Evolutionary conservation across 2,329 filamentous ascomycete genomes (phyloP).

Genomic region (Colletotrichum nymphaeae): DNA sequence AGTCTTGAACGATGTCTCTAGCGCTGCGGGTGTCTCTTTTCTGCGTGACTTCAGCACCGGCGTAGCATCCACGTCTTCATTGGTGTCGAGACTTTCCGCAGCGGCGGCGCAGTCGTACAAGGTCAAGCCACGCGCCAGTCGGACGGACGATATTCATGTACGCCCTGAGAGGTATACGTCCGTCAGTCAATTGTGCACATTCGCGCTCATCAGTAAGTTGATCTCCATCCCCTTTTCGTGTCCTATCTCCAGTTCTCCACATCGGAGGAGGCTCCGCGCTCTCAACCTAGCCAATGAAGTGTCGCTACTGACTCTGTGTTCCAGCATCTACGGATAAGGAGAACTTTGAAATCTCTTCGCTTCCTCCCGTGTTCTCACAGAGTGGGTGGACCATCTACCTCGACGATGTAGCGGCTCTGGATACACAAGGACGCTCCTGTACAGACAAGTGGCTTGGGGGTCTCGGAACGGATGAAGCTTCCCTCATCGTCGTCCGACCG

Average conservation of each 20-base stretch:
- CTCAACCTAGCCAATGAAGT: constrained; percentile 20
- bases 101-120: constrained; percentile 71
- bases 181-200: constrained; percentile 69
- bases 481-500: constrained; percentile 37
- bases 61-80: constrained; percentile 60
- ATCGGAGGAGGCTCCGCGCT: background rate
- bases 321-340: constrained; percentile 68
- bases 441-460: constrained; percentile 50
- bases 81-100: constrained; percentile 68
- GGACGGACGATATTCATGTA: constrained; percentile 72
- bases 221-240: background rate
- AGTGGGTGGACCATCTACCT: constrained; percentile 79
- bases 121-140: constrained; percentile 59
- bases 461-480: constrained; percentile 32
- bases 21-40: constrained; percentile 60
- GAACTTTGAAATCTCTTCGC: constrained; percentile 72
- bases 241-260: background rate
- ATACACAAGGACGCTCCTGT: constrained; percentile 62
- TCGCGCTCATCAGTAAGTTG: constrained; percentile 71
- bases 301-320: background rate
- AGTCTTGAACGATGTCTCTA: constrained; percentile 69
- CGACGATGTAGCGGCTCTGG: constrained; percentile 69
- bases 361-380: constrained; percentile 72
- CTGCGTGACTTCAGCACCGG: constrained; percentile 67
- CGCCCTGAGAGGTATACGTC: constrained; percentile 76